Evolutionary conservation across 148 eudicot genomes (phyloP), one percentile per base, ranked within the genome.

Genomic region (Rhododendron griersonianum): DNA sequence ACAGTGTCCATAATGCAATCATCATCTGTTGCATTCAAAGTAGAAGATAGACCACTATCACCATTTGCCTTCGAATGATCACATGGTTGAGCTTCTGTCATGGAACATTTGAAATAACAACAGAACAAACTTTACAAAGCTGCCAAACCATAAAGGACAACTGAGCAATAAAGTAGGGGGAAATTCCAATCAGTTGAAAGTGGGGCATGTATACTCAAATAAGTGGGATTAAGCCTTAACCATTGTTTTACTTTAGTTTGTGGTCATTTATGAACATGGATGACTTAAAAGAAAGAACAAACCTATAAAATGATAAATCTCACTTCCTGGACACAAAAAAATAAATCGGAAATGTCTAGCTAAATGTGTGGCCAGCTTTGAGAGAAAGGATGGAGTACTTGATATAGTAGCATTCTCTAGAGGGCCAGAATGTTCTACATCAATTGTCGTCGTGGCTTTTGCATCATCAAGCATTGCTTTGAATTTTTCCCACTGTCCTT

Each of bases 401-500:
- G 83, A 81, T 84, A 86, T 25, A 67, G 23, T 25, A 71, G 44
- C 86, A 81, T 65, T 61, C 69, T 87, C 81, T 51, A 82, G 89
- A 57, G 69, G 37, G 80, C 59, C 77, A 81, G 88, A 88, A 82
- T 76, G 85, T 76, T 88, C 81, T 23, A 37, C 23, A 48, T 61
- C 82, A 83, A 71, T 80, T 85, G 84, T 81, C 5, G 47, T 71
- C 41, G 33, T 85, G 35, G 89, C 86, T 87, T 87, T 89, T 80
- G 95, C 96, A 88, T 93, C 89, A 88, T 91, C 93, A 89, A 98
- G 96, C 98, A 94, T 94, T 86, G 88, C 85, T 90, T 86, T 98
- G 89, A 93, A 98, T 88, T 90, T 94, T 83, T 87, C 84, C 99
- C 99, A 98, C 78, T 94, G 98, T 78, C 86, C 84, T 89, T 84